A percentile compares a stretch with the other conserved stretches of the same genome.
These are phyloP conservation scores for Exsudoporus frostii DNA, from an alignment of 768 basidiomycete species.

Conservation along the genomic window DNA sequence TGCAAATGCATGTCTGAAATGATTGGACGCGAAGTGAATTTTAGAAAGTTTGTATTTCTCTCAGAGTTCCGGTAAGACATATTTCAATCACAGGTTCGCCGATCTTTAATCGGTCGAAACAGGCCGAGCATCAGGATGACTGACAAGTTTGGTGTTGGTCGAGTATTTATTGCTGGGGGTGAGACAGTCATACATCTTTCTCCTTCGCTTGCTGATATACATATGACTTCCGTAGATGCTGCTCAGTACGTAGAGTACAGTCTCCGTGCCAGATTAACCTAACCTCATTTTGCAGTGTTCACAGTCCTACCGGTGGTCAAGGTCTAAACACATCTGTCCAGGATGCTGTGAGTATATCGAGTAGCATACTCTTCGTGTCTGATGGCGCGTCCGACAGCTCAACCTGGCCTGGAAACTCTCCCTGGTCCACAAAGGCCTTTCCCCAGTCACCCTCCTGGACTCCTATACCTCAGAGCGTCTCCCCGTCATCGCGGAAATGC, in stretches of 20 bases:
- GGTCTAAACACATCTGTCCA: constrained; percentile 38
- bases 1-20: constrained; percentile 27
- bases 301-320: constrained; percentile 26
- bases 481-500: constrained; percentile 45
- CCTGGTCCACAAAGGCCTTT: constrained; percentile 37
- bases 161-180: constrained; percentile 49
- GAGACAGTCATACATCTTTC: neutral
- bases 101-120: neutral
- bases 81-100: too few species aligned
- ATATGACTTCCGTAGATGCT: constrained; percentile 34
- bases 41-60: constrained; percentile 26
- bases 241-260: too few species aligned
- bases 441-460: constrained; percentile 36
- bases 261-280: too few species aligned
- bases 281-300: too few species aligned
- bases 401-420: constrained; percentile 48
- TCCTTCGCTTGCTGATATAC: neutral
- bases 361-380: neutral
- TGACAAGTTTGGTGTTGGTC: constrained; percentile 37
- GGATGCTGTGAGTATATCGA: constrained; percentile 34
- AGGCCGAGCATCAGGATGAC: constrained; percentile 51
- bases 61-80: constrained; percentile 28
- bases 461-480: constrained; percentile 44
- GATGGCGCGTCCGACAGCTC: constrained; percentile 21
- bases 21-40: constrained; percentile 29